Percentiles rank a stretch among this genome's conserved stretches.
Conservation (phyloP, 2,329 filamentous ascomycete species). For the Meredithiella fracta region DNA sequence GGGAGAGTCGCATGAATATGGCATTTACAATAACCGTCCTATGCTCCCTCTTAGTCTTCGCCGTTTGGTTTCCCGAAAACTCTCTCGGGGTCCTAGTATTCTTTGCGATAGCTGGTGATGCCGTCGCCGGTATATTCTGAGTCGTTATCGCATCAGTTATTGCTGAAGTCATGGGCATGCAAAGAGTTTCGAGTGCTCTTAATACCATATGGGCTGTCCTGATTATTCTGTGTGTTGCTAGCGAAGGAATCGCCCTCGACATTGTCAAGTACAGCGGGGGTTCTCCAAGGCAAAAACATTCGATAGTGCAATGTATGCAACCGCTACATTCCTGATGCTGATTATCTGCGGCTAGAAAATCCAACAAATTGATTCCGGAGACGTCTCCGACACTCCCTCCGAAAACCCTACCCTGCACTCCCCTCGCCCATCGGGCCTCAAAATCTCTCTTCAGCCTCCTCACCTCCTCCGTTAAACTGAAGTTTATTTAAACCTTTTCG, state of each 20-base stretch:
- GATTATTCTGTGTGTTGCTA: conserved; percentile 52
- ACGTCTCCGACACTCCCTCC: too few relatives aligned
- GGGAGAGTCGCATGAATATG: conserved; percentile 56
- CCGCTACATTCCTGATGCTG: conserved; percentile 24
- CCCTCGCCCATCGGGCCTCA: too few relatives aligned
- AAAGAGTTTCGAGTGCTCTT: conserved; percentile 46
- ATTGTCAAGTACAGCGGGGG: conserved; percentile 29
- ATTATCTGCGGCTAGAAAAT: conserved; percentile 26
- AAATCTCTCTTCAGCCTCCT: too few relatives aligned
- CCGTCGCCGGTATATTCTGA: conserved; percentile 56
- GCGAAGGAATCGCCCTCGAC: conserved; percentile 45
- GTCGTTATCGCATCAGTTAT: conserved; percentile 51
- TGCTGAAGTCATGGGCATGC: conserved; percentile 59
- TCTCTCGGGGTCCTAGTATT: conserved; percentile 51
- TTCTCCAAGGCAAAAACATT: conserved; percentile 42
- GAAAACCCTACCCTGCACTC: too few relatives aligned
- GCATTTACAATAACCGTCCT: conserved; percentile 47
- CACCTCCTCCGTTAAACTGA: too few relatives aligned
- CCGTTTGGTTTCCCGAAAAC: conserved; percentile 56
- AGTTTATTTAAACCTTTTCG: too few relatives aligned
- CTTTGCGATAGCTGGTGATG: conserved; percentile 54
- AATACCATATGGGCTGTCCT: conserved; percentile 58
- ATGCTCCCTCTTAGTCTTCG: conserved; percentile 46
- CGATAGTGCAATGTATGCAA: conserved; percentile 43
- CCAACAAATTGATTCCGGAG: neutral